Base-by-base conservation (phyloP, 371 early-diverging fungal genomes). In the Furculomyces boomerangus region DNA sequence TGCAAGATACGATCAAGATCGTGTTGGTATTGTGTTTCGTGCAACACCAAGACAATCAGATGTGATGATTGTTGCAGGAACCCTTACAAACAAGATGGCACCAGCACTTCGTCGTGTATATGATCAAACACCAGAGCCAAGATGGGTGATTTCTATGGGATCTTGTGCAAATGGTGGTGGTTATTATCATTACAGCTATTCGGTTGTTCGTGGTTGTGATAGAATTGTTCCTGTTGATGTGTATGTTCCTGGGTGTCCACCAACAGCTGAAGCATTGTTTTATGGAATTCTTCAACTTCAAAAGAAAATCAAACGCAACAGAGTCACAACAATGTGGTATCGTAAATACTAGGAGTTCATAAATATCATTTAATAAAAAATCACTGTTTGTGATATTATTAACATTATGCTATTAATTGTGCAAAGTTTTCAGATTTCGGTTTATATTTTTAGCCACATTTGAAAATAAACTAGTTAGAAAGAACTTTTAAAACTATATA, bases 141-240 rank as follows among this genome's bases (percentile, higher is more conserved):
- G 93, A 56, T 95, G 96, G 96, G 96, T 96, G 24, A 90, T 96
- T 50, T 91, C 92, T 27, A 96, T 96, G 97, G 97, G 97, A 32
- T 84, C 84, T 54, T 96, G 97, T 63, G 97, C 97, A 27, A 96
- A 96, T 68, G 95, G 97, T 62, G 97, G 97, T 63, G 97, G 97
- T 51, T 96, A 96, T 75, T 96, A 96, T 68, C 97, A 96, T 71
- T 96, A 96, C 75, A 86, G 87, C 51, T 96, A 95, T 70, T 78
- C 93, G 44, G 96, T 94, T 50, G 94, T 88, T 39, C 80, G 88
- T 72, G 97, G 81, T 48, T 94, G 95, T 71, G 97, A 96, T 61
- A 83, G 97, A 48, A 84, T 96, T 65, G 90, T 96, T 10, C 97
- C 97, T 50, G 90, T 89, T 35, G 88, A 88, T 74, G 86, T 96